These are phyloP conservation scores for Penicillium malachiteum DNA, from an alignment of 495 filamentous ascomycete genomes.

Conservation along the genomic window DNA sequence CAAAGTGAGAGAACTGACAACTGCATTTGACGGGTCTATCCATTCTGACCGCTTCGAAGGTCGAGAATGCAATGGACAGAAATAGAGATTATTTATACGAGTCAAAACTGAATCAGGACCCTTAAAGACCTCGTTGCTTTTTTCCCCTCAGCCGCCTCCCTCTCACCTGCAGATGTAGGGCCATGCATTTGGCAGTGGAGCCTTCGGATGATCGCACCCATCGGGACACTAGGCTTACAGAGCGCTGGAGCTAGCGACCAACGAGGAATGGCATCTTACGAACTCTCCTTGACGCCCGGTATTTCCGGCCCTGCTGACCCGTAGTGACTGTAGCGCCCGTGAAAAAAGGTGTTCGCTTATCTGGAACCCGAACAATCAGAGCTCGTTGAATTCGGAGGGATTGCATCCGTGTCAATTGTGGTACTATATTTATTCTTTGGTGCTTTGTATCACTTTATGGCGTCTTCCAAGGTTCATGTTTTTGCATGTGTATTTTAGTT, in stretches of 20 bases:
- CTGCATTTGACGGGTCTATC: too few relatives aligned
- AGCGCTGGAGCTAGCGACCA: background rate
- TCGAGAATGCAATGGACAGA: too few relatives aligned
- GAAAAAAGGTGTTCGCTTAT: background rate
- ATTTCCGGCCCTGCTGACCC: background rate
- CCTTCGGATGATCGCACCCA: constrained; percentile 5
- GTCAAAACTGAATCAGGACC: too few relatives aligned
- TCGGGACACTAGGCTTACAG: background rate
- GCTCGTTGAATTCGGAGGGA: background rate
- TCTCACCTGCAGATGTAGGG: background rate
- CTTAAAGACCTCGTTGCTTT: background rate
- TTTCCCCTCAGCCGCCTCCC: background rate
- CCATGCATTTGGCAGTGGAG: constrained; percentile 1
- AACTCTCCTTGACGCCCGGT: background rate
- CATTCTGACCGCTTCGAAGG: too few relatives aligned
- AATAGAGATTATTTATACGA: too few relatives aligned
- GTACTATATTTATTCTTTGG: background rate
- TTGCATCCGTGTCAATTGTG: background rate
- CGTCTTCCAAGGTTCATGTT: too few relatives aligned
- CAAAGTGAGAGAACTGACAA: too few relatives aligned
- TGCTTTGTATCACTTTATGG: too few relatives aligned
- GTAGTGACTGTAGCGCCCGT: background rate
- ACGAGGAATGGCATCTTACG: constrained; percentile 1
- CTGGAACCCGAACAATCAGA: constrained; percentile 7
- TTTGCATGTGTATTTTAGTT: too few relatives aligned